Evolutionary conservation across 2,329 filamentous ascomycete genomes (phyloP), one percentile per base, ranked within the genome.

Genomic region (Rachicladosporium sp.): DNA sequence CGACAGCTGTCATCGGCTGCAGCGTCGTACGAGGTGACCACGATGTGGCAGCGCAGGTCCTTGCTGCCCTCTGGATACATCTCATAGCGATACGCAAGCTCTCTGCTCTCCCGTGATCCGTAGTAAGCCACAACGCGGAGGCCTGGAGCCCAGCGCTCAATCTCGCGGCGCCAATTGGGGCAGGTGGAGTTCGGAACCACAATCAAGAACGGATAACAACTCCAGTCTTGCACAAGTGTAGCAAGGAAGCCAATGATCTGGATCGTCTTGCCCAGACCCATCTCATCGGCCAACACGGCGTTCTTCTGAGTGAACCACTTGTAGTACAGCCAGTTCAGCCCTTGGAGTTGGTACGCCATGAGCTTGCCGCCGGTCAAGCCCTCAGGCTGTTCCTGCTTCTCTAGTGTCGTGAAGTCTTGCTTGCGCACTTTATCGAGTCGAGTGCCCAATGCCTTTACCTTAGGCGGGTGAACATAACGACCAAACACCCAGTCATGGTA

Each of bases 191-290:
- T 96, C 0, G 91, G 91, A 1, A 93, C 89, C 2, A 95, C 86
- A 3, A 96, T 72, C 10, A 98, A 69, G 56, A 95, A 96, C 0
- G 91, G 91, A 74, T 83, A 96, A 60, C 86, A 91, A 54, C 74
- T 68, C 53, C 76, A 71, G 29, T 69, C 64, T 46, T 65, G 62
- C 3, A 69, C 58, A 30, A 96, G 63, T 1, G 80, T 78, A 1
- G 83, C 78, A 44, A 96, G 72, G 46, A 94, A 74, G 2, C 80
- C 76, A 44, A 96, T 82, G 38, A 95, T 78, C 57, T 98, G 91
- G 27, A 98, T 85, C 0, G 91, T 98, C 66, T 98, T 98, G 27
- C 91, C 91, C 2, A 98, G 74, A 31, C 91, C 91, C 91, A 98
- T 98, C 57, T 98, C 91, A 55, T 98, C 91, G 0, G 91, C 91